A percentile compares a stretch with the other conserved stretches of the same genome.
These are phyloP conservation scores for Terana coerulea DNA, from an alignment of 768 basidiomycete genomes.

Conservation along the genomic window DNA sequence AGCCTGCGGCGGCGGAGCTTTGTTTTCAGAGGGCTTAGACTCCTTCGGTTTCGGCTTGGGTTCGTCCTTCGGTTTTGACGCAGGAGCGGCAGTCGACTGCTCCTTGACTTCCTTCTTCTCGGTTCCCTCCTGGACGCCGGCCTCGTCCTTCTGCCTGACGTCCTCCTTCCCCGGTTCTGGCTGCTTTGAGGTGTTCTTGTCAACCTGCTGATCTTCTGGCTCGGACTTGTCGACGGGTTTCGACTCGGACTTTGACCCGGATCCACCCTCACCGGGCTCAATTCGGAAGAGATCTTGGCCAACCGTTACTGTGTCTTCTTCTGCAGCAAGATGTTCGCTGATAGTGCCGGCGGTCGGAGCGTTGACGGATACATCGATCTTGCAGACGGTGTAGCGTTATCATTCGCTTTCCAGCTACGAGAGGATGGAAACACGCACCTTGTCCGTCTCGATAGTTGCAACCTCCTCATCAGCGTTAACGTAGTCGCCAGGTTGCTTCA, in stretches of 20 bases:
- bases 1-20: conserved; percentile 32
- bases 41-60: conserved; percentile 7
- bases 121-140: conserved; percentile 28
- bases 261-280: conserved; percentile 58
- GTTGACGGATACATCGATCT: conserved; percentile 98
- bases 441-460: conserved; percentile 98
- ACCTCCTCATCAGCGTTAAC: conserved; percentile 94
- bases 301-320: conserved; percentile 92
- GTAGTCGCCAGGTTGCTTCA: conserved; percentile 87
- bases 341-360: conserved; percentile 87
- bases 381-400: neutral
- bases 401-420: neutral
- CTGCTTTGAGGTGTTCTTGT: conserved; percentile 42
- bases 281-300: conserved; percentile 93
- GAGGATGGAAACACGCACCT: conserved; percentile 48
- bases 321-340: conserved; percentile 77
- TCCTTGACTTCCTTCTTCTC: conserved; percentile 35
- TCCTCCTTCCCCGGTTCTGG: conserved; percentile 37
- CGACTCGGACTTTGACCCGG: conserved; percentile 17
- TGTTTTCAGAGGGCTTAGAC: conserved; percentile 19
- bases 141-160: conserved; percentile 23
- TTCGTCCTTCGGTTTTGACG: conserved; percentile 9
- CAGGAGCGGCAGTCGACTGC: conserved; percentile 25
- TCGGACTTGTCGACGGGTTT: conserved; percentile 39
- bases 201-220: conserved; percentile 43